Base-by-base conservation (phyloP, 225 moss, liverwort and hornwort species). In the Bryoerythrophyllum caledonicum region DNA sequence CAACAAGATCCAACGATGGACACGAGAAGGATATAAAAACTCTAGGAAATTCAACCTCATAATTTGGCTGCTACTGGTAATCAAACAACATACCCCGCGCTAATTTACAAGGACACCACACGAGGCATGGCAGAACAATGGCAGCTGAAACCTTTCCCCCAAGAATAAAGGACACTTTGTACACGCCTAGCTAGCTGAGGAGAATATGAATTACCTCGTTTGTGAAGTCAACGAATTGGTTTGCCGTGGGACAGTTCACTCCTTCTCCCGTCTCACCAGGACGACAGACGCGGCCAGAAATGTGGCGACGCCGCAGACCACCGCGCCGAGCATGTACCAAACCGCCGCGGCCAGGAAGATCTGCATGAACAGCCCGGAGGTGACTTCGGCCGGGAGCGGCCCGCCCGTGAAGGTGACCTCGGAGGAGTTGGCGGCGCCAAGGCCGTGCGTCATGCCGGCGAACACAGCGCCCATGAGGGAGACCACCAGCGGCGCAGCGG, bases 311-410 rank as follows among this genome's bases (percentile, higher is more conserved):
- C 72, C 68, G 48, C 79, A 85, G 24, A 82, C 60, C 16, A 82
- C 83, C 2, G 89, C 86, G 9, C 89, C 94, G 7, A 93, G 80
- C 87, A 89, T 82, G 49, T 97, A 97, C 96, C 96, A 94, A 3
- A 94, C 94, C 6, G 82, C 87, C 2, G 96, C 96, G 3, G 94
- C 91, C 71, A 97, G 78, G 55, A 97, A 82, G 85, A 97, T 82
- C 9, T 97, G 94, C 96, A 93, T 88, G 24, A 82, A 77, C 53
- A 83, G 21, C 15, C 91, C 82, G 1, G 90, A 85, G 43, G 92
- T 90, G 14, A 97, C 52, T 63, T 85, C 82, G 4, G 30, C 76
- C 21, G 85, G 91, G 74, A 97, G 62, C 26, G 94, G 96, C 2
- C 94, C 92, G 9, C 40, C 65, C 2, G 81, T 24, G 12, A 74